These are phyloP conservation scores for Tephrocybe sp. DNA, from an alignment of 768 basidiomycete genomes.

Conservation along the genomic window DNA sequence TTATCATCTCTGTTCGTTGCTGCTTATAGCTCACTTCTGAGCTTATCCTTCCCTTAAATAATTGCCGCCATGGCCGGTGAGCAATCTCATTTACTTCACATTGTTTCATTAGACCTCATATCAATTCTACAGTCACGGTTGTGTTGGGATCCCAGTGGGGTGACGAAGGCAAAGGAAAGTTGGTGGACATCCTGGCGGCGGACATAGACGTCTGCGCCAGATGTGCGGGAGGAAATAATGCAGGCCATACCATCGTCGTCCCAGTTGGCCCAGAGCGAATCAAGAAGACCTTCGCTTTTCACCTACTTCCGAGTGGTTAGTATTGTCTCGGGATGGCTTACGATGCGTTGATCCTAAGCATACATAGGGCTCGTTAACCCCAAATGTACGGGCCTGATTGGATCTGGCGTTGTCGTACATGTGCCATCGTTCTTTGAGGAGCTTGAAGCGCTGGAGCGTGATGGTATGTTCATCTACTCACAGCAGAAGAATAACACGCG, in stretches of 20 bases:
- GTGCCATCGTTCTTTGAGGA: constrained; percentile 94
- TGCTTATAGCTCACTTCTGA: neutral
- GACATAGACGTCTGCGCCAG: constrained; percentile 91
- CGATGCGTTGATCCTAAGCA: constrained; percentile 3
- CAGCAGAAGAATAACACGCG: neutral
- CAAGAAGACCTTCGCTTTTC: constrained; percentile 91
- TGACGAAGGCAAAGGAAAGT: constrained; percentile 93
- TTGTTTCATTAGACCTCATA: neutral
- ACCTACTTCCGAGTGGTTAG: constrained; percentile 88
- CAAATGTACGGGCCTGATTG: constrained; percentile 82
- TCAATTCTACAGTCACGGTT: constrained; percentile 49
- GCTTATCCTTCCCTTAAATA: neutral
- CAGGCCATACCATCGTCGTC: constrained; percentile 96
- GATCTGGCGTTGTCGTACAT: constrained; percentile 95
- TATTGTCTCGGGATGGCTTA: neutral
- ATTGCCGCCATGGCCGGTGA: constrained; percentile 10
- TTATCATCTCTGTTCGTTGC: neutral
- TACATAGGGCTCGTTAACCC: constrained; percentile 80
- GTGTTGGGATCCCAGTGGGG: constrained; percentile 92
- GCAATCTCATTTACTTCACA: neutral
- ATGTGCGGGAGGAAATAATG: constrained; percentile 98
- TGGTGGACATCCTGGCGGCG: constrained; percentile 93
- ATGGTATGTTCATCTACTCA: constrained; percentile 55
- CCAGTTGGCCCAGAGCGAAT: constrained; percentile 65
- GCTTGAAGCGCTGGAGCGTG: constrained; percentile 78